Conservation (phyloP, 805 yeast species). For the Dipodascus albidus region DNA sequence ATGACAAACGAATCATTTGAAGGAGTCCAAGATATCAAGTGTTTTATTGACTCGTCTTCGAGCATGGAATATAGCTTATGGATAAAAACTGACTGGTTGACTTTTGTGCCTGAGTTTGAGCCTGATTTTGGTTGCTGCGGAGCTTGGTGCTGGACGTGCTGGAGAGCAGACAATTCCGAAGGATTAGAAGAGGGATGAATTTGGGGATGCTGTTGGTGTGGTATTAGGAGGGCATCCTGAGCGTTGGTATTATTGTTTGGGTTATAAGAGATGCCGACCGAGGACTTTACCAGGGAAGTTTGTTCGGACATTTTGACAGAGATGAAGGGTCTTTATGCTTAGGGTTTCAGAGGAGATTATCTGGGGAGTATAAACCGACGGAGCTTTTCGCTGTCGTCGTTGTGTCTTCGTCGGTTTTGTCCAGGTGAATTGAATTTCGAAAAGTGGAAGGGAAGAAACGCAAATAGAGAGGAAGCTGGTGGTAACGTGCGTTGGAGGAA, state of each 20-base stretch:
- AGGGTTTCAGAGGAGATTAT: background rate
- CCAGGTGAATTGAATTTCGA: background rate
- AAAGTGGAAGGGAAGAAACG: background rate
- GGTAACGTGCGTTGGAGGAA: background rate
- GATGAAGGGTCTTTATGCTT: background rate
- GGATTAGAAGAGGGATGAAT: background rate
- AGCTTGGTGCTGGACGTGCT: background rate
- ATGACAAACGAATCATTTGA: conserved; percentile 63
- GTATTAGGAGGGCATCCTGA: background rate
- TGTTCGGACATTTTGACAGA: background rate
- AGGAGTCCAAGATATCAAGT: conserved; percentile 79
- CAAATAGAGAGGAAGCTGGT: background rate
- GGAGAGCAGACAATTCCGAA: background rate
- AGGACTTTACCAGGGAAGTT: background rate
- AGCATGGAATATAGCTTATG: conserved; percentile 86
- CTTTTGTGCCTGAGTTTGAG: conserved; percentile 14
- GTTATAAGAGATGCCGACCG: background rate
- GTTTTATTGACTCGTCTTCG: conserved; percentile 60
- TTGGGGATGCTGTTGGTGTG: background rate
- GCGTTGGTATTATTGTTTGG: background rate
- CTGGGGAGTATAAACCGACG: background rate
- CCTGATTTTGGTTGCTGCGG: background rate
- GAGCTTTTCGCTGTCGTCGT: background rate
- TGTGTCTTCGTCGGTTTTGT: background rate
- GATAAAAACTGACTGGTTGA: conserved; percentile 55